These are phyloP conservation scores for Cercospora zeina DNA, from an alignment of 2,329 filamentous ascomycete genomes.

Conservation along the genomic window DNA sequence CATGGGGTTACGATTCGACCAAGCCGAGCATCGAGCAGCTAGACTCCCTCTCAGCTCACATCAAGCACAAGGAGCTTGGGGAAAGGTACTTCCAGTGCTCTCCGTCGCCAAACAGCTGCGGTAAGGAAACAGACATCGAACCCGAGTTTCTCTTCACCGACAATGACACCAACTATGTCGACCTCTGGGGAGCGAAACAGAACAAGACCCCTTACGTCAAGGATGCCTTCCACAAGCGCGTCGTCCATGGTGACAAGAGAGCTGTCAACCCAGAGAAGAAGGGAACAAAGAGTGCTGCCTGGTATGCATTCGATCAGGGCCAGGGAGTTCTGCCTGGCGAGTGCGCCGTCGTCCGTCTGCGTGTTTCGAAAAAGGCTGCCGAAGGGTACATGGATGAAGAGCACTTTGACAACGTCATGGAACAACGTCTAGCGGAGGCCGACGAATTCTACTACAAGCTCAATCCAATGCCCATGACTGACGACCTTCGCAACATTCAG, in stretches of 20 bases:
- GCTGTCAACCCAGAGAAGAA: conserved; percentile 76
- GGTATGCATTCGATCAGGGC: conserved; percentile 88
- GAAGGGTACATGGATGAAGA: conserved; percentile 87
- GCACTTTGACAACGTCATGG: conserved; percentile 84
- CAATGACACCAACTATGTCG: conserved; percentile 85
- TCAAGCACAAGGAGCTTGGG: conserved; percentile 77
- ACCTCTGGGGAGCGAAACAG: conserved; percentile 67
- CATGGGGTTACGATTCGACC: conserved; percentile 82
- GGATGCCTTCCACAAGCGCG: conserved; percentile 87
- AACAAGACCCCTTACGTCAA: conserved; percentile 87
- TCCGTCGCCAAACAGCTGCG: conserved; percentile 81
- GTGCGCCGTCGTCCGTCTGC: conserved; percentile 92
- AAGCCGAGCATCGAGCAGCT: conserved; percentile 76
- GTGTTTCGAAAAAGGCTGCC: conserved; percentile 69
- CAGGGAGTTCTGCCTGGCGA: conserved; percentile 86
- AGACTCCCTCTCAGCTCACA: conserved; percentile 67
- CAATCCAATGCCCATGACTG: conserved; percentile 88
- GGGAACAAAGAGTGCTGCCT: conserved; percentile 87
- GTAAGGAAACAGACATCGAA: conserved; percentile 76
- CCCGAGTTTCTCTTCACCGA: conserved; percentile 89
- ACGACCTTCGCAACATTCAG: conserved; percentile 92
- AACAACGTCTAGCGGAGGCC: conserved; percentile 81
- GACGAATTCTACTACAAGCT: conserved; percentile 95
- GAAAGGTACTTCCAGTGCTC: conserved; percentile 82
- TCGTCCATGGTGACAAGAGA: conserved; percentile 76